Conservation (phyloP, 805 yeast species). For the Pichia cabralensis region DNA sequence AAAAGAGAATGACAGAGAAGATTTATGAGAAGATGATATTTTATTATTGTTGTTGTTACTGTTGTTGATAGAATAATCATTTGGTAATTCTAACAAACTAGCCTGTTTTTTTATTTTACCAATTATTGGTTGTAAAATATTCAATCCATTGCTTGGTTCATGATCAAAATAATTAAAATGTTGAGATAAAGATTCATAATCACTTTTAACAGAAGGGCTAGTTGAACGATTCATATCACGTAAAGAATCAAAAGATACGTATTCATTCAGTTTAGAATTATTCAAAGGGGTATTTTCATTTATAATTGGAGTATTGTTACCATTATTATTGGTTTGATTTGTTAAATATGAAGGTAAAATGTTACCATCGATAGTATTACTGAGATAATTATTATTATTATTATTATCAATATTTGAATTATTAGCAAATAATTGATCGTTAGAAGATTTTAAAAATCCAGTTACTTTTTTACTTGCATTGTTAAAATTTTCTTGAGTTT, state of each 20-base stretch:
- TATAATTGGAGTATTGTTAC: neutral
- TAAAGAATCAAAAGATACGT: slow-evolving; percentile 33
- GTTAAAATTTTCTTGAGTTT: too few species aligned
- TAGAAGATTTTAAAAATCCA: too few species aligned
- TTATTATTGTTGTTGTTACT: neutral
- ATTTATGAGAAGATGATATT: slow-evolving; percentile 7
- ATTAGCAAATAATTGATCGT: too few species aligned
- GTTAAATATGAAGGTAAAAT: too few species aligned
- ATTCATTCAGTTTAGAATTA: slow-evolving; percentile 18
- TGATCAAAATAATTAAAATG: neutral
- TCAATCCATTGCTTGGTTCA: slow-evolving; percentile 5
- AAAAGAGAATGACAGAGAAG: slow-evolving; percentile 3
- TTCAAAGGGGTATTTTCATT: neutral
- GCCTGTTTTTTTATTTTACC: slow-evolving; percentile 12
- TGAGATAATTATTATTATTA: too few species aligned
- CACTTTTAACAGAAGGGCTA: neutral
- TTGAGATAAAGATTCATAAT: neutral
- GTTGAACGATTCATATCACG: slow-evolving; percentile 10
- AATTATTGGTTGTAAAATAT: slow-evolving; percentile 16
- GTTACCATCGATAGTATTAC: too few species aligned
- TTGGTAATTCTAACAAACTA: slow-evolving; percentile 5
- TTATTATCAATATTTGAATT: too few species aligned
- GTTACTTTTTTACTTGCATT: too few species aligned
- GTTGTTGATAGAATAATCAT: neutral
- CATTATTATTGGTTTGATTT: neutral